phyloP scores from a whole-genome alignment of 202 grass and related monocot genomes.

The Saccharum hybrid region DNA sequence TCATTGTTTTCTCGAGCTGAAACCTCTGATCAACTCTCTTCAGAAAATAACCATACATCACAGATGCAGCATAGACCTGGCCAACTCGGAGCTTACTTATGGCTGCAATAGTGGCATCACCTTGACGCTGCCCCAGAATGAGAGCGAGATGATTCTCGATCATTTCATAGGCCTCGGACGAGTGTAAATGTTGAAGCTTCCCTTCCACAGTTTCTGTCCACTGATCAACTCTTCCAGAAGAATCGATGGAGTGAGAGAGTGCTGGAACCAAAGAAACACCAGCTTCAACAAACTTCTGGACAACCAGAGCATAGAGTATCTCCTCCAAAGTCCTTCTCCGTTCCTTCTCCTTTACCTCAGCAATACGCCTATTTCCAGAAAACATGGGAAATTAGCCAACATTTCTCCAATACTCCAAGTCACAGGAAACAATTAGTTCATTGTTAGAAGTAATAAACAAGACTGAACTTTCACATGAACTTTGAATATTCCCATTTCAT shows the following conservation, averaged over 20 bases:
- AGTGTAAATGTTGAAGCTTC: constrained; percentile 77
- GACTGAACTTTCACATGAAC: neutral
- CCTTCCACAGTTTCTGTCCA: constrained; percentile 61
- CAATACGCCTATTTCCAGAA: constrained; percentile 72
- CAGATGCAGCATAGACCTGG: constrained; percentile 94
- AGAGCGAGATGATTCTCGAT: constrained; percentile 94
- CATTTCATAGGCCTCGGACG: constrained; percentile 86
- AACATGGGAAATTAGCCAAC: constrained; percentile 27
- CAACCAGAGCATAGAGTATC: constrained; percentile 90
- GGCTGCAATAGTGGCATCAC: constrained; percentile 66
- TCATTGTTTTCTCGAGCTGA: constrained; percentile 94
- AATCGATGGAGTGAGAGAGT: constrained; percentile 58
- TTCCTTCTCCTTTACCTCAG: constrained; percentile 95
- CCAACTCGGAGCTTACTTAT: constrained; percentile 97
- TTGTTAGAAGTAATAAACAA: constrained; percentile 2
- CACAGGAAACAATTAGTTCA: constrained; percentile 18
- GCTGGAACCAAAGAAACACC: constrained; percentile 81
- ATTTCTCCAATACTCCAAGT: constrained; percentile 12
- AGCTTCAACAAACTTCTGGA: constrained; percentile 94
- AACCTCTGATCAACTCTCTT: constrained; percentile 94
- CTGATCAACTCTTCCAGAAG: constrained; percentile 65
- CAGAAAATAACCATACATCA: constrained; percentile 98
- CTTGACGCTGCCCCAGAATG: constrained; percentile 80
- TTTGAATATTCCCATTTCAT: neutral
- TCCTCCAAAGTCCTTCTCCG: constrained; percentile 83